phyloP scores from a whole-genome alignment of 73 alveolate genomes.

The Paramecium sonneborni region DNA sequence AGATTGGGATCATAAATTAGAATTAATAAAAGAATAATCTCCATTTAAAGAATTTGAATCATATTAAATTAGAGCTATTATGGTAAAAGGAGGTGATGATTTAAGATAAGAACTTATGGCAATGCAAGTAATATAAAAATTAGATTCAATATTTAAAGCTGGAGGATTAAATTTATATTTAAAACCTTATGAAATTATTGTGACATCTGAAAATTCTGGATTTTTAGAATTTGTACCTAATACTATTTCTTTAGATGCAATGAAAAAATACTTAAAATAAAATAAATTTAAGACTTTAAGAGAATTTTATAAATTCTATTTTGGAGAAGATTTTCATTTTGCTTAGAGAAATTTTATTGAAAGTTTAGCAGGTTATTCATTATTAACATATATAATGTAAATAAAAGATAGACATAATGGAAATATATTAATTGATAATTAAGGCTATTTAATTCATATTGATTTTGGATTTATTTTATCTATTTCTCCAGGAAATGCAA shows the following conservation, averaged over 20 bases:
- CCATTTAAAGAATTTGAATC: conserved; percentile 81
- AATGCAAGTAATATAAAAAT: conserved; percentile 92
- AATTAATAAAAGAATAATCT: conserved; percentile 73
- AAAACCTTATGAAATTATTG: conserved; percentile 95
- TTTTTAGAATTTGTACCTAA: conserved; percentile 91
- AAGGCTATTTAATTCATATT: conserved; percentile 95
- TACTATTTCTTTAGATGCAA: conserved; percentile 93
- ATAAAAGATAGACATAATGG: conserved; percentile 98
- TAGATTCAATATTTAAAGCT: conserved; percentile 83
- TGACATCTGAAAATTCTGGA: conserved; percentile 95
- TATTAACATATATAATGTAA: conserved; percentile 91
- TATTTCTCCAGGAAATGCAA: conserved; percentile 95
- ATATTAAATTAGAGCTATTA: conserved; percentile 82
- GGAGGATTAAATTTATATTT: conserved; percentile 83
- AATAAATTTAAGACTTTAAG: conserved; percentile 72
- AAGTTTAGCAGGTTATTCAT: conserved; percentile 98
- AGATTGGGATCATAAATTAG: conserved; percentile 79
- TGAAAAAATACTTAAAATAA: conserved; percentile 83
- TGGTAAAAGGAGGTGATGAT: conserved; percentile 98
- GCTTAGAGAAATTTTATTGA: conserved; percentile 98
- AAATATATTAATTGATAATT: conserved; percentile 90
- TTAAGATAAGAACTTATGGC: conserved; percentile 96
- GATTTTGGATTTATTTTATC: conserved; percentile 96
- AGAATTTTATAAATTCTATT: conserved; percentile 84
- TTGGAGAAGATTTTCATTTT: conserved; percentile 87